Evolutionary conservation across 2,329 filamentous ascomycete genomes (phyloP).

Genomic region (Sporothrix pseudoabietina): DNA sequence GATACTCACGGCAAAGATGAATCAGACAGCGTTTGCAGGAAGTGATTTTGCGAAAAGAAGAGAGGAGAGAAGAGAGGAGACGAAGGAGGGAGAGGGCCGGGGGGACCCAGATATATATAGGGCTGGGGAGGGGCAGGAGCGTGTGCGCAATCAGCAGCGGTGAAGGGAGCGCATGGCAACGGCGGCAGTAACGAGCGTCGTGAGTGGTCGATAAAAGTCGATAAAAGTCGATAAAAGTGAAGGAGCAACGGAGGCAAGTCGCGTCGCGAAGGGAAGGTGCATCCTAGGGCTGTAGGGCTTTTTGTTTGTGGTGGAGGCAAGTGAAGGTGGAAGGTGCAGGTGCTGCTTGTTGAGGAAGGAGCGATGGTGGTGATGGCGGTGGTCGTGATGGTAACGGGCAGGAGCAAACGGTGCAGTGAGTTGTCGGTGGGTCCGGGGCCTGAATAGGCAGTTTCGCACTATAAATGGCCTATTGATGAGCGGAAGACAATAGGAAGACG

Average conservation of each 20-base stretch:
- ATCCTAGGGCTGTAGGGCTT: not conserved
- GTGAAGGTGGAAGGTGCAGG: not conserved
- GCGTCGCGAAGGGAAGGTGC: not conserved
- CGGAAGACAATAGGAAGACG: not conserved
- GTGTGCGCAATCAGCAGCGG: not conserved
- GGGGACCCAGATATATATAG: conserved; percentile 19
- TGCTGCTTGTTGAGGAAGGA: not conserved
- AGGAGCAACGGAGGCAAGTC: not conserved
- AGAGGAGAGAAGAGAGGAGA: not conserved
- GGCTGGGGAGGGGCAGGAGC: no score
- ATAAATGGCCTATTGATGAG: not conserved
- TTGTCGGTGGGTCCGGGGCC: not conserved
- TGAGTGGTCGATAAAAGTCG: not conserved
- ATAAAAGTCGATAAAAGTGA: not conserved
- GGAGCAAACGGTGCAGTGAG: not conserved
- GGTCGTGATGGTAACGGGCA: not conserved
- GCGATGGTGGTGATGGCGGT: not conserved
- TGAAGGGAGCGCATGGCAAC: not conserved
- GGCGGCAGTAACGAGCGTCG: not conserved
- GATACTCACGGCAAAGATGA: not conserved
- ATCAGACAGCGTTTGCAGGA: not conserved
- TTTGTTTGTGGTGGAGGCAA: not conserved
- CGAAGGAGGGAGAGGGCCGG: not conserved
- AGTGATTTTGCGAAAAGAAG: not conserved
- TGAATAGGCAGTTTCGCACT: not conserved